A percentile compares a stretch with the other conserved stretches of the same genome.
Conservation (phyloP, 1,284 basidiomycete genomes). For the Leccinum subrobustum region DNA sequence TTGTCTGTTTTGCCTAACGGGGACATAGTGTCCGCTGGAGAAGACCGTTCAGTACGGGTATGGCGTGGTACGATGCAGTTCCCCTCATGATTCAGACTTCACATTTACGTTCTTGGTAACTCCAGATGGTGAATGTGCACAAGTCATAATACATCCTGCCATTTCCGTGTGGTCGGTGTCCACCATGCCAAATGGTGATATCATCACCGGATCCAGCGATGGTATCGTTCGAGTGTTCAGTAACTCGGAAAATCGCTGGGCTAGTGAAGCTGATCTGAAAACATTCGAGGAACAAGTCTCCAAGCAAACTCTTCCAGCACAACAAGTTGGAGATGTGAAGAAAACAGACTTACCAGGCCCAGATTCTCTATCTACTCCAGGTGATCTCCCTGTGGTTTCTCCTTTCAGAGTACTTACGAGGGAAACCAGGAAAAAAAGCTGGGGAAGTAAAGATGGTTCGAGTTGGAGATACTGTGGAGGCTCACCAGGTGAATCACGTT, state of each 20-base stretch:
- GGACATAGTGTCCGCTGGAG: constrained; percentile 76
- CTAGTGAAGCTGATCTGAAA: constrained; percentile 63
- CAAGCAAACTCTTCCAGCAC: constrained; percentile 65
- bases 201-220: constrained; percentile 90
- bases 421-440: constrained; percentile 73
- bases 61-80: constrained; percentile 58
- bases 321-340: constrained; percentile 91
- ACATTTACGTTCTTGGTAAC: constrained; percentile 5
- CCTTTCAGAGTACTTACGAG: constrained; percentile 11
- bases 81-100: background rate
- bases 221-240: constrained; percentile 89
- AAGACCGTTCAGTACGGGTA: constrained; percentile 80
- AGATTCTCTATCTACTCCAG: constrained; percentile 76
- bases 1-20: constrained; percentile 78
- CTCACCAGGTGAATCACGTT: constrained; percentile 66
- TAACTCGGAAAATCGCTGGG: constrained; percentile 70
- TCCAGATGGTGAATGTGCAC: constrained; percentile 73
- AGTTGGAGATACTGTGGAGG: constrained; percentile 78
- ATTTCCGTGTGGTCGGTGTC: constrained; percentile 94
- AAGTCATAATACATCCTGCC: constrained; percentile 89
- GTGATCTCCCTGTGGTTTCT: constrained; percentile 36
- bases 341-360: constrained; percentile 83
- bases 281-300: constrained; percentile 74
- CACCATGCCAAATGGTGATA: constrained; percentile 83
- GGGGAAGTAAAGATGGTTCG: constrained; percentile 93